phyloP scores from a whole-genome alignment of 2,329 filamentous ascomycete species.

The Aspergillus caelatus region DNA sequence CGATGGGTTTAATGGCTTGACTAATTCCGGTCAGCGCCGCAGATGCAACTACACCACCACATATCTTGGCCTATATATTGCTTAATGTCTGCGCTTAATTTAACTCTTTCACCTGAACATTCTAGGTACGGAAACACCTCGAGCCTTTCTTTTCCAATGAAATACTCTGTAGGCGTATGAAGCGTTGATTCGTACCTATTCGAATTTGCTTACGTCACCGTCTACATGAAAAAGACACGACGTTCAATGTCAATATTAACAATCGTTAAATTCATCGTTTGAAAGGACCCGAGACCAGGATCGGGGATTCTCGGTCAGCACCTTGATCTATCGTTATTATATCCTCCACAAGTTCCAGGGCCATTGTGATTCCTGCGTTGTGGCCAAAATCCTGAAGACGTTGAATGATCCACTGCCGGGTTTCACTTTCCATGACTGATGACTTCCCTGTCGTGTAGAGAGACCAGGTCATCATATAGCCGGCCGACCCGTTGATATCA shows the following conservation, averaged over 20 bases:
- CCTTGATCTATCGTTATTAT: conserved; percentile 16
- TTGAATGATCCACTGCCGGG: conserved; percentile 21
- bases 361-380: conserved; percentile 15
- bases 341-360: conserved; percentile 16
- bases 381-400: conserved; percentile 15
- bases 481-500: conserved; percentile 15
- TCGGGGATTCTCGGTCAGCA: not conserved
- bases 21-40: too few relatives aligned
- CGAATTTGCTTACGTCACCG: not conserved
- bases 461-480: conserved; percentile 21
- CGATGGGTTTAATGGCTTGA: too few relatives aligned
- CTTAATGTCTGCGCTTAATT: too few relatives aligned
- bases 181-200: not conserved
- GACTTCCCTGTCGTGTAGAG: conserved; percentile 22
- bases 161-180: not conserved
- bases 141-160: not conserved
- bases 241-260: not conserved
- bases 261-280: not conserved
- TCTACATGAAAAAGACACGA: not conserved
- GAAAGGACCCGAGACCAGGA: not conserved
- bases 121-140: too few relatives aligned
- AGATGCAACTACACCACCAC: too few relatives aligned
- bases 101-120: too few relatives aligned
- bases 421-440: not conserved
- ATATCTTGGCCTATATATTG: too few relatives aligned